A percentile compares a stretch with the other conserved stretches of the same genome.
These are phyloP conservation scores for Leptomonas seymouri DNA, from an alignment of 208 protist genomes.

Conservation along the genomic window DNA sequence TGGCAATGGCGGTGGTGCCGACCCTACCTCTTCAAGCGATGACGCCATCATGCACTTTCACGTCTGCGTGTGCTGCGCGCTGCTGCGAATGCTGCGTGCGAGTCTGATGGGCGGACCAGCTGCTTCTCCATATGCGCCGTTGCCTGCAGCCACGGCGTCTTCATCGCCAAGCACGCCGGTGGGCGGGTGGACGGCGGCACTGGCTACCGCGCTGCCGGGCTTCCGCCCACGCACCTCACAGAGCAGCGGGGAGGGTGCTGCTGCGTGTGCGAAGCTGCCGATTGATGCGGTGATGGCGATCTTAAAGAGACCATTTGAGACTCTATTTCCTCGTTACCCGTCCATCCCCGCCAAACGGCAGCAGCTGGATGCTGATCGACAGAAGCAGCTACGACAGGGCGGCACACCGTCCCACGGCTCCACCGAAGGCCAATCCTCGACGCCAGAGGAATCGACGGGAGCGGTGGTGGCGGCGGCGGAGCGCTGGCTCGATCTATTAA, in stretches of 20 bases:
- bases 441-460: slow-evolving; percentile 11
- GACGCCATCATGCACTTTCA: slow-evolving; percentile 70
- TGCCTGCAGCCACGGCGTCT: not conserved
- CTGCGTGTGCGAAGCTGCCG: not conserved
- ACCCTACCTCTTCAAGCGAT: slow-evolving; percentile 23
- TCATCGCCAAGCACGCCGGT: not conserved
- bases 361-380: not conserved
- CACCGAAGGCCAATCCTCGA: not conserved
- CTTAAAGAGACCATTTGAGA: slow-evolving; percentile 28
- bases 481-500: slow-evolving; percentile 64
- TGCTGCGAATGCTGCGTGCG: slow-evolving; percentile 51
- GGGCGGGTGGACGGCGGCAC: slow-evolving; percentile 13
- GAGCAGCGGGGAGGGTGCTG: not conserved
- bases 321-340: slow-evolving; percentile 26
- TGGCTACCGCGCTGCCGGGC: slow-evolving; percentile 22
- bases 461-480: slow-evolving; percentile 22
- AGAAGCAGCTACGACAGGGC: not conserved
- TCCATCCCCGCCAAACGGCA: not conserved
- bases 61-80: slow-evolving; percentile 87
- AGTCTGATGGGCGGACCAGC: slow-evolving; percentile 16
- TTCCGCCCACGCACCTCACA: slow-evolving; percentile 13
- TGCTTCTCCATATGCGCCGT: not conserved
- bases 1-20: not conserved
- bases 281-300: slow-evolving; percentile 32
- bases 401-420: not conserved